Evolutionary conservation across 345 rosid genomes (phyloP), one percentile per base, ranked within the genome.

Genomic region (Aquilaria sinensis): DNA sequence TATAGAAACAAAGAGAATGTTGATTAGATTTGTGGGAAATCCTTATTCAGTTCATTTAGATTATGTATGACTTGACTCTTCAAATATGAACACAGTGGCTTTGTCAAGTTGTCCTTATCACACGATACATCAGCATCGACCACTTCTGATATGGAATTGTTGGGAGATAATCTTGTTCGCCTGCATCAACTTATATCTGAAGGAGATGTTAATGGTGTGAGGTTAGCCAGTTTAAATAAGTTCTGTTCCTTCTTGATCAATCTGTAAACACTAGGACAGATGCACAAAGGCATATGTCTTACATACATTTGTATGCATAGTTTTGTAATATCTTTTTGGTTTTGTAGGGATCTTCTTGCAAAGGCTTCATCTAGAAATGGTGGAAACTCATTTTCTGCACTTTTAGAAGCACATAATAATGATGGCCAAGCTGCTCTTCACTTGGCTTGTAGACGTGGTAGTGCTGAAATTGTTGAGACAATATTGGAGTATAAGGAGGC

Each of bases 371-470:
- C 75, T 53, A 85, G 80, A 79, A 78, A 71, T 13, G 64, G 76
- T 64, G 79, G 80, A 51, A 66, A 71, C 72, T 73, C 84, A 33
- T 55, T 94, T 63, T 71, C 78, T 66, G 74, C 70, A 34, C 78
- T 94, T 53, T 68, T 94, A 68, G 94, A 85, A 80, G 92, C 96
- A 51, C 93, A 86, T 29, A 94, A 94, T 72, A 57, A 85, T 63
- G 97, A 88, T 73, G 99, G 97, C 66, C 99, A 90, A 77, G 87
- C 95, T 31, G 87, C 95, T 64, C 90, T 90, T 63, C 99, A 94
- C 79, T 80, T 94, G 80, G 97, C 99, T 61, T 94, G 99, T 81
- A 82, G 97, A 68, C 91, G 96, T 65, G 97, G 99, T 71, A 81
- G 96, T 78, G 83, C 77, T 33, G 89, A 90, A 66, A 84, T 94